A percentile compares a stretch with the other conserved stretches of the same genome.
These are phyloP conservation scores for Xylaria sp. DNA, from an alignment of 2,329 filamentous ascomycete species.

Conservation along the genomic window DNA sequence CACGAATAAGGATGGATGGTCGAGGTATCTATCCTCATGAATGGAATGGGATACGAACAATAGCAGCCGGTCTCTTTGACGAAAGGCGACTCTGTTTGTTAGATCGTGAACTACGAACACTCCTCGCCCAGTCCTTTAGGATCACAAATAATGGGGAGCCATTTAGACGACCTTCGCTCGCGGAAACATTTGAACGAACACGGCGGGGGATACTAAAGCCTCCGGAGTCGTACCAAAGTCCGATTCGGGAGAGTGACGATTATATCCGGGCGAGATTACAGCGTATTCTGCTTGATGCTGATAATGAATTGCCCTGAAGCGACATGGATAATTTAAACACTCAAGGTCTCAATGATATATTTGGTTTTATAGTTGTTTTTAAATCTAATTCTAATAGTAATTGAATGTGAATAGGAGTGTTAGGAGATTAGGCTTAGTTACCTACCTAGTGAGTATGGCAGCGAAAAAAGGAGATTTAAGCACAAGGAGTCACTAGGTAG, in stretches of 20 bases:
- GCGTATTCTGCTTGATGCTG: slow-evolving; percentile 9
- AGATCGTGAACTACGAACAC: slow-evolving; percentile 16
- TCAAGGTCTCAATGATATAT: too few relatives aligned
- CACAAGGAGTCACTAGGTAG: too few relatives aligned
- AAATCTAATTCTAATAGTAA: too few relatives aligned
- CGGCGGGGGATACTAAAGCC: slow-evolving; percentile 9
- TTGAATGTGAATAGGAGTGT: too few relatives aligned
- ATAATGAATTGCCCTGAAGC: neutral
- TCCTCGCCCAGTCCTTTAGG: slow-evolving; percentile 15
- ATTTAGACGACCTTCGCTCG: neutral
- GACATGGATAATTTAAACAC: neutral
- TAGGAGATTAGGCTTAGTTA: too few relatives aligned
- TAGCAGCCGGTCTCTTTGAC: slow-evolving; percentile 16
- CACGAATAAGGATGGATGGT: neutral
- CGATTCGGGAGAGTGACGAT: neutral
- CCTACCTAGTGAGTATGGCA: too few relatives aligned
- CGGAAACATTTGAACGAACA: slow-evolving; percentile 16
- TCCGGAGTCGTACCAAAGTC: neutral
- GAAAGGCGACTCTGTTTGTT: neutral
- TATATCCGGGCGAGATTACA: slow-evolving; percentile 7
- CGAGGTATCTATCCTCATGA: neutral
- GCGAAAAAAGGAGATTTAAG: too few relatives aligned
- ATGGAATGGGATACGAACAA: slow-evolving; percentile 13
- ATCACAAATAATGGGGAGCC: neutral
- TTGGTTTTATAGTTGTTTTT: too few relatives aligned